phyloP scores from a whole-genome alignment of 108 stramenopile genomes.

The Skeletonema costatum region DNA sequence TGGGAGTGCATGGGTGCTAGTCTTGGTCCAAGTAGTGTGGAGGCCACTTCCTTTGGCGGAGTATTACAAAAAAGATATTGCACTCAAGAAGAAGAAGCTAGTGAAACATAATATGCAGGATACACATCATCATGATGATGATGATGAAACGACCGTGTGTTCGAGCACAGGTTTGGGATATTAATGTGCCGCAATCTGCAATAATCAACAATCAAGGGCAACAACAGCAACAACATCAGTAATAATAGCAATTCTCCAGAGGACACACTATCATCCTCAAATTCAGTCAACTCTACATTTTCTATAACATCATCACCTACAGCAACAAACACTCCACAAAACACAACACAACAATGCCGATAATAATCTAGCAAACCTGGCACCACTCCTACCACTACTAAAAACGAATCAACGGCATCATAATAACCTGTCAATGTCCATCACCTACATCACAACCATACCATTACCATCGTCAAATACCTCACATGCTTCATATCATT shows the following conservation, averaged over 20 bases:
- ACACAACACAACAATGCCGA: not conserved
- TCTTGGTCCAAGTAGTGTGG: not conserved
- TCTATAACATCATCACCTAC: constrained; percentile 1
- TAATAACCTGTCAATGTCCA: constrained; percentile 20
- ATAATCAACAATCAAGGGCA: not conserved
- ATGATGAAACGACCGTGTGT: constrained; percentile 5
- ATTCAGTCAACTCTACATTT: not conserved
- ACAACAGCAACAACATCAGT: not conserved
- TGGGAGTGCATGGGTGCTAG: not conserved
- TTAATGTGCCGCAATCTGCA: constrained; percentile 7
- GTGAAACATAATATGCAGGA: not conserved
- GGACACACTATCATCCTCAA: not conserved
- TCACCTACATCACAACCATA: constrained; percentile 5
- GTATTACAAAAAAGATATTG: constrained; percentile 29
- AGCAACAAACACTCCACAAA: not conserved
- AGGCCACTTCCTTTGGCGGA: constrained; percentile 18
- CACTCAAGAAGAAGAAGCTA: not conserved
- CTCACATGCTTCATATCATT: not conserved
- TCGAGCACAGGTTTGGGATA: constrained; percentile 31
- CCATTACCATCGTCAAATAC: not conserved
- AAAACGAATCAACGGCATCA: constrained; percentile 18
- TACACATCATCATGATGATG: not conserved
- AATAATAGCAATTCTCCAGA: not conserved
- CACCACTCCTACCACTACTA: constrained; percentile 20
- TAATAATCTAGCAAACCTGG: not conserved